Evolutionary conservation across 805 yeast species (phyloP).

Genomic region (Komagataella populi): DNA sequence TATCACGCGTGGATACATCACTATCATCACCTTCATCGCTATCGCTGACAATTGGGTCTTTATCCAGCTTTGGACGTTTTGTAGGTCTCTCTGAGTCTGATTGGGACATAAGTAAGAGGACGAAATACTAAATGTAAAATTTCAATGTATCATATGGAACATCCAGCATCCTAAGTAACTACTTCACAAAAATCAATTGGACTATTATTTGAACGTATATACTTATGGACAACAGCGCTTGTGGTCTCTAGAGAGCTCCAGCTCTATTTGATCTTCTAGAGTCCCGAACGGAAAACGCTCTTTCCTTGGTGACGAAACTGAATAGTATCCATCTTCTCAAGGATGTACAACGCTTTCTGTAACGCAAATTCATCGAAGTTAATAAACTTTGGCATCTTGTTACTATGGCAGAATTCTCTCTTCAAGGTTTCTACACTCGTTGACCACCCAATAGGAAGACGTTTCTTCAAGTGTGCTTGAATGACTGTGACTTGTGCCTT

Average conservation of each 20-base stretch:
- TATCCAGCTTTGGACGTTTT: background rate
- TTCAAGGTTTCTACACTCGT: constrained; percentile 76
- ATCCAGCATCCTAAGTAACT: background rate
- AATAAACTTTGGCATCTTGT: constrained; percentile 16
- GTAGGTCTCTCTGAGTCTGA: background rate
- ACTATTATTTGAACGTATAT: too few species aligned
- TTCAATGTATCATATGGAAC: background rate
- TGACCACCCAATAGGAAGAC: constrained; percentile 94
- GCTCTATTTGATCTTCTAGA: background rate
- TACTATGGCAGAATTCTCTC: constrained; percentile 62
- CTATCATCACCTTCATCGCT: background rate
- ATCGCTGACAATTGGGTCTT: background rate
- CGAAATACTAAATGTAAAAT: background rate
- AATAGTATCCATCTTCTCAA: constrained; percentile 81
- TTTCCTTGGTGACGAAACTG: constrained; percentile 81
- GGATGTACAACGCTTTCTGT: constrained; percentile 66
- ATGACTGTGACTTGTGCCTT: constrained; percentile 64
- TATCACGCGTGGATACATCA: background rate
- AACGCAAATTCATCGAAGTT: constrained; percentile 56
- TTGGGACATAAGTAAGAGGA: background rate
- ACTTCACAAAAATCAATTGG: too few species aligned
- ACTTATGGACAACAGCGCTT: too few species aligned
- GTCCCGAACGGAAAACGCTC: constrained; percentile 60
- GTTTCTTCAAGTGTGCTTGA: constrained; percentile 74
- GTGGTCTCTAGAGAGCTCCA: too few species aligned